These are phyloP conservation scores for Medicago lupulina DNA, from an alignment of 306 rosid species.

Conservation along the genomic window DNA sequence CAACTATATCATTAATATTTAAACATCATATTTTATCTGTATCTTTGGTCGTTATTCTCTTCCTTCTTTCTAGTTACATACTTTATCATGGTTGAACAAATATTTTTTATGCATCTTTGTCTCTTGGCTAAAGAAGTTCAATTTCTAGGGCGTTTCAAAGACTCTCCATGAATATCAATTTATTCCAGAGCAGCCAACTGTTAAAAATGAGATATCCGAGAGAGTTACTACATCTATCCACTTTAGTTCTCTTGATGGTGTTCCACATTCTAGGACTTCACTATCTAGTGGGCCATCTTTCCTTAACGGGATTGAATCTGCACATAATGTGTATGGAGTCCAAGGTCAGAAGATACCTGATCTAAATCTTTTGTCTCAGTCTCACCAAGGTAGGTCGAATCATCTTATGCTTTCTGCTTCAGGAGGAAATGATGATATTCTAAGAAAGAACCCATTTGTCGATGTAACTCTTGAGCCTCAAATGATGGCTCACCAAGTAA, in stretches of 20 bases:
- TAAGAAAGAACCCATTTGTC: constrained; percentile 45
- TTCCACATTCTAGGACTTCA: constrained; percentile 50
- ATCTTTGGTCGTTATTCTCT: constrained; percentile 16
- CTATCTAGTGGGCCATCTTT: constrained; percentile 47
- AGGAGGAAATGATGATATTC: constrained; percentile 49
- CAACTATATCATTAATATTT: background rate
- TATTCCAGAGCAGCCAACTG: constrained; percentile 81
- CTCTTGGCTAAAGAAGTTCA: constrained; percentile 26
- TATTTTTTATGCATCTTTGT: constrained; percentile 21
- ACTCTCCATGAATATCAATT: constrained; percentile 78
- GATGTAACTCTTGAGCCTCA: constrained; percentile 50
- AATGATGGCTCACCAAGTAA: constrained; percentile 52
- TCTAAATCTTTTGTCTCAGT: constrained; percentile 52
- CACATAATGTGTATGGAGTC: constrained; percentile 55
- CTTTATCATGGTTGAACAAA: constrained; percentile 19
- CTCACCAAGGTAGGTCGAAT: constrained; percentile 58
- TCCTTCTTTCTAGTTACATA: constrained; percentile 7
- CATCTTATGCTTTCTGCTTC: constrained; percentile 55
- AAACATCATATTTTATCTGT: constrained; percentile 15
- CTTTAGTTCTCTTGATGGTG: constrained; percentile 53
- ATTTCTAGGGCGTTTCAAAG: constrained; percentile 61
- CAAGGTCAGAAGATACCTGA: constrained; percentile 59
- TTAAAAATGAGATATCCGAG: constrained; percentile 58
- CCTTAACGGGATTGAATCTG: constrained; percentile 53
- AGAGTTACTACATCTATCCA: constrained; percentile 52